Base-by-base conservation (phyloP, 108 stramenopile genomes). In the Tribonema minus region DNA sequence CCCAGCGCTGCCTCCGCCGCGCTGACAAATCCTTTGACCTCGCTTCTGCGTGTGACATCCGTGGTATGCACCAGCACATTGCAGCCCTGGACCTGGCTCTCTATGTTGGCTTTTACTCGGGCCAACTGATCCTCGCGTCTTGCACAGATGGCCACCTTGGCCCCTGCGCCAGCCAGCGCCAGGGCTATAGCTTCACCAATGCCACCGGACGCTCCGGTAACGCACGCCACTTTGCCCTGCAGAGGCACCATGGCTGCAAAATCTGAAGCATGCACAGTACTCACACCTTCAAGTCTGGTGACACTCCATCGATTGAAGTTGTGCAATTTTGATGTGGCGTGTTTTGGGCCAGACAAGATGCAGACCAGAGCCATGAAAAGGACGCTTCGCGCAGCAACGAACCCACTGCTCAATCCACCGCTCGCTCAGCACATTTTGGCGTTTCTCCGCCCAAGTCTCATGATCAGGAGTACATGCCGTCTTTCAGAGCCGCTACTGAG, bases 141-240 rank as follows among this genome's bases (percentile, higher is more conserved):
- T 35, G 89, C 91, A 59, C 90, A 88, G 71, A 91, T 88, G 36
- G 67, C 80, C 7, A 91, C 88, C 37, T 87, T 87, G 3, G 89
- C 89, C 1, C 91, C 90, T 30, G 80, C 70, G 32, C 64, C 41
- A 67, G 83, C 85, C 3, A 92, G 77, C 9, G 75, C 81, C 32
- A 81, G 64, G 32, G 90, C 91, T 68, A 91, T 90, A 3, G 86
- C 87, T 0, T 84, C 87, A 27, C 91, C 91, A 36, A 92, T 91
- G 2, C 91, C 91, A 60, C 86, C 88, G 5, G 88, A 88, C 20
- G 91, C 90, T 38, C 91, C 91, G 0, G 88, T 85, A 0, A 92
- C 86, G 29, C 89, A 80, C 68, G 88, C 89, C 7, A 90, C 85
- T 71, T 89, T 87, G 7, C 89, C 88, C 33, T 68, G 66, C 25